Conservation (phyloP, 345 rosid genomes). For the Euphorbia peplus region DNA sequence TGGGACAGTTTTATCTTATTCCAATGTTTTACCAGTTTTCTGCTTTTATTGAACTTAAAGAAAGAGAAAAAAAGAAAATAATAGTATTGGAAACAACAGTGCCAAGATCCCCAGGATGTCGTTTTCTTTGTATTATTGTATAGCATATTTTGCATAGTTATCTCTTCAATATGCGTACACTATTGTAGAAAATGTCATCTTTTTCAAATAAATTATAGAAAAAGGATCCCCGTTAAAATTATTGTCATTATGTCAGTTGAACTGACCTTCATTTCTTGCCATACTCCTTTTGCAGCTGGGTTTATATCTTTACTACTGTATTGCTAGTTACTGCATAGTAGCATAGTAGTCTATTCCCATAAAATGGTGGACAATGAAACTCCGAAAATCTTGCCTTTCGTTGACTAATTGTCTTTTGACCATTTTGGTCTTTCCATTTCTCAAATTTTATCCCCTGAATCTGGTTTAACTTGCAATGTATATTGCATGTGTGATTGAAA, state of each 20-base stretch:
- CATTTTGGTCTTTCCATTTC: conserved; percentile 6
- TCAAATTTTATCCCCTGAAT: conserved; percentile 1
- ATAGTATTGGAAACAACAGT: not conserved
- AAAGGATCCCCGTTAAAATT: not conserved
- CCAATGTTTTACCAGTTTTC: not conserved
- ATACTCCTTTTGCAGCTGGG: not conserved
- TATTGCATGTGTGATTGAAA: conserved; percentile 38
- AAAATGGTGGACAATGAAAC: not conserved
- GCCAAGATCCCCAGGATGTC: not conserved
- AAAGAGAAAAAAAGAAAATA: not conserved
- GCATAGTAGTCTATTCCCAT: not conserved
- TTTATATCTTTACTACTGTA: not conserved
- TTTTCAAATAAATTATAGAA: not conserved
- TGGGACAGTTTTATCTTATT: not conserved
- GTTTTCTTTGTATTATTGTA: not conserved
- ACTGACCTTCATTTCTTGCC: not conserved
- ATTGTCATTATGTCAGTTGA: not conserved
- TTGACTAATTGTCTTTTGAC: not conserved
- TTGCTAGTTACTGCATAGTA: not conserved
- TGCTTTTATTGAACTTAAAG: not conserved
- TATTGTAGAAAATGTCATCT: not conserved
- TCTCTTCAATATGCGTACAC: not conserved
- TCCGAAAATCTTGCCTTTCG: not conserved
- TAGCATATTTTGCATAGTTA: not conserved
- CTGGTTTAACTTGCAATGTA: conserved; percentile 18